Evolutionary conservation across 2,329 filamentous ascomycete genomes (phyloP).

Genomic region (Fusarium protoensiforme): DNA sequence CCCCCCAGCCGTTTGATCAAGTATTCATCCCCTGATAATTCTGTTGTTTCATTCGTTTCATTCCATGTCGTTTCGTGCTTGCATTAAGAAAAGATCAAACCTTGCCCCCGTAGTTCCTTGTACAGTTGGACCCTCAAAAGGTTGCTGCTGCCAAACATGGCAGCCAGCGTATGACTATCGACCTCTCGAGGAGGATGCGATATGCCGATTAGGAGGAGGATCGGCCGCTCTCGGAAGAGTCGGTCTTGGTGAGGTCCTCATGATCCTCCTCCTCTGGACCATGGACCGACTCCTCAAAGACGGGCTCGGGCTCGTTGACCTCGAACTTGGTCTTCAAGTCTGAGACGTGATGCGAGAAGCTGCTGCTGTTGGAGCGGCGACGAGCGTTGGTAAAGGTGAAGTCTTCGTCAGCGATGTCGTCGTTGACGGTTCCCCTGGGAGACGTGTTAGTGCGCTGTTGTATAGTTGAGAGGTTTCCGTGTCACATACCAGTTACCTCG

Average conservation of each 20-base stretch:
- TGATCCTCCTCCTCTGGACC: constrained; percentile 70
- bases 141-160: constrained; percentile 37
- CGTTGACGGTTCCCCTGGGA: constrained; percentile 81
- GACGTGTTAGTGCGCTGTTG: constrained; percentile 28
- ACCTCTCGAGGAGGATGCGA: constrained; percentile 19
- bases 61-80: constrained; percentile 42
- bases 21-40: constrained; percentile 13
- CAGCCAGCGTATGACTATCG: constrained; percentile 33
- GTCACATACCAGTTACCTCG: constrained; percentile 89
- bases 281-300: constrained; percentile 89
- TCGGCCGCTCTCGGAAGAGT: constrained; percentile 69
- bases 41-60: constrained; percentile 39
- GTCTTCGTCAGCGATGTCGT: constrained; percentile 84
- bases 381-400: constrained; percentile 89
- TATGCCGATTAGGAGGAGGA: constrained; percentile 63
- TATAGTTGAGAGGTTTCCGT: neutral
- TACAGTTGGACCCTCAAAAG: constrained; percentile 33
- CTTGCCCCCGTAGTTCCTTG: constrained; percentile 25
- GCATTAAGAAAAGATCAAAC: constrained; percentile 31
- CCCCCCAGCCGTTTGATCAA: constrained; percentile 8
- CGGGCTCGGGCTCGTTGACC: constrained; percentile 85
- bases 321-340: constrained; percentile 99
- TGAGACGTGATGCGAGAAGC: constrained; percentile 73
- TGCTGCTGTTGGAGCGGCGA: constrained; percentile 92
- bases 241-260: constrained; percentile 66